Percentiles rank a stretch among this genome's conserved stretches.
Evolutionary conservation across 176 grass and related monocot genomes (phyloP).

Genomic region (Lolium rigidum): DNA sequence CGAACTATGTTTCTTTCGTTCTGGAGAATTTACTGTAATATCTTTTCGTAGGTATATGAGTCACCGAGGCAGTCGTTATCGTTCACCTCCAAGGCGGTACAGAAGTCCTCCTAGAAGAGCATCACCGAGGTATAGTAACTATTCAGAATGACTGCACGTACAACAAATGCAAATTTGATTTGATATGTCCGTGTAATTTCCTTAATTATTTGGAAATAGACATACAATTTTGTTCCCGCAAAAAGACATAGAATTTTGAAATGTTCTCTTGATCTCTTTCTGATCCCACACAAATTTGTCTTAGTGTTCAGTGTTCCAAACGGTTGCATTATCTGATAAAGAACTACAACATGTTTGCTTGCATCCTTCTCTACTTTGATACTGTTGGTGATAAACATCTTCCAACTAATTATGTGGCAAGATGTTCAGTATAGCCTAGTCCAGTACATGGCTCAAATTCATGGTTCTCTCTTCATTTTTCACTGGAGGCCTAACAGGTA

Average conservation of each 20-base stretch:
- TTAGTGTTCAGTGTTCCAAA: background rate
- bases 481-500: slow-evolving; percentile 59
- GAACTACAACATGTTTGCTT: slow-evolving; percentile 22
- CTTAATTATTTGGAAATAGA: slow-evolving; percentile 2
- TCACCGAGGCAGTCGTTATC: slow-evolving; percentile 65
- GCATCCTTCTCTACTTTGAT: background rate
- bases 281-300: background rate
- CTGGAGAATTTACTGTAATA: background rate
- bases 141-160: background rate
- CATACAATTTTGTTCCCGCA: background rate
- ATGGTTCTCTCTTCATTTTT: slow-evolving; percentile 38
- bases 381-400: slow-evolving; percentile 9
- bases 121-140: slow-evolving; percentile 59
- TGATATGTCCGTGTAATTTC: background rate
- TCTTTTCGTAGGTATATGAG: slow-evolving; percentile 49
- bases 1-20: slow-evolving; percentile 3
- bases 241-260: background rate
- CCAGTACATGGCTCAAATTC: slow-evolving; percentile 32
- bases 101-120: slow-evolving; percentile 89
- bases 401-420: background rate
- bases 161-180: slow-evolving; percentile 2
- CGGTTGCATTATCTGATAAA: slow-evolving; percentile 14
- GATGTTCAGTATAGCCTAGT: slow-evolving; percentile 12
- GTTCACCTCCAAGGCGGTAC: slow-evolving; percentile 86
- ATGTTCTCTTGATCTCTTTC: slow-evolving; percentile 3